These are phyloP conservation scores for Gillenia trifoliata DNA, from an alignment of 306 rosid genomes.

Conservation along the genomic window DNA sequence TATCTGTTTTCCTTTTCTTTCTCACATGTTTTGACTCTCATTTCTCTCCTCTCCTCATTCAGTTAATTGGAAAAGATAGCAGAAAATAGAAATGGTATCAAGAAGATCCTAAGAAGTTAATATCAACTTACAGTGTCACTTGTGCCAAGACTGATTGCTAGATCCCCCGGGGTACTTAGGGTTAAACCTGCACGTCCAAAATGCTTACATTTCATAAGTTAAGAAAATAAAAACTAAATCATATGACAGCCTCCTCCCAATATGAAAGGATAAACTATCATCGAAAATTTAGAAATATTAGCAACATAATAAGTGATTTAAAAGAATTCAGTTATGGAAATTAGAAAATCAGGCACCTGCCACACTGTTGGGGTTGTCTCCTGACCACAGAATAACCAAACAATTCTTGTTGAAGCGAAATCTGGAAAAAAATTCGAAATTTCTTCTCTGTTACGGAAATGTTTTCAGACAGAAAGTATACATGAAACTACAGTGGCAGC, in stretches of 20 bases:
- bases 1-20: background rate
- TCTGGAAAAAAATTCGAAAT: conserved; percentile 31
- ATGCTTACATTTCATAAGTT: background rate
- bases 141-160: conserved; percentile 95
- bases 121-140: conserved; percentile 83
- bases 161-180: conserved; percentile 85
- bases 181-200: conserved; percentile 75
- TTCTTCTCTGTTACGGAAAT: background rate
- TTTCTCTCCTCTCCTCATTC: background rate
- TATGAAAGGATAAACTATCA: background rate
- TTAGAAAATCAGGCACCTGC: conserved; percentile 61
- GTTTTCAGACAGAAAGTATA: background rate
- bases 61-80: background rate
- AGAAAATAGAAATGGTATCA: background rate
- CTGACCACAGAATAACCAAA: conserved; percentile 86
- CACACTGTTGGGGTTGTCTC: conserved; percentile 95
- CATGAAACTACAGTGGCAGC: background rate
- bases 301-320: background rate
- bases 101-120: background rate
- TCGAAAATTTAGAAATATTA: background rate
- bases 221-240: background rate
- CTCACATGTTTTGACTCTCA: background rate
- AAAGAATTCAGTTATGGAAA: background rate
- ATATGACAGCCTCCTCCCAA: background rate
- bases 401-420: conserved; percentile 67